Conservation (phyloP, 2,329 filamentous ascomycete species). For the Chaetothyriales sp. region DNA sequence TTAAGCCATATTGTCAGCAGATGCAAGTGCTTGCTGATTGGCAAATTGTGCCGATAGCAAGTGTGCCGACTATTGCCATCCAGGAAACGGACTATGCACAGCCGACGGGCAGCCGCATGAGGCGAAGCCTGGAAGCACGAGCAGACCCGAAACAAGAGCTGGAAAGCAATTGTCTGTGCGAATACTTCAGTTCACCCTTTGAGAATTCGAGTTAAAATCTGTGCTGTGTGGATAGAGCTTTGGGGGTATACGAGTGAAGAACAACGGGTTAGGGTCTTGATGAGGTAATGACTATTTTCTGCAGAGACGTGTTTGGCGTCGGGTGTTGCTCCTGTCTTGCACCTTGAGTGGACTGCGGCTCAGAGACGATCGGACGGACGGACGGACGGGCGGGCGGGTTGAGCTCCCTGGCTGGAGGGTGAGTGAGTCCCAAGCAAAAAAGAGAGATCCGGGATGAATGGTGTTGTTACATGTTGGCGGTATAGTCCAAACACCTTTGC, state of each 20-base stretch:
- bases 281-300: slow-evolving; percentile 8
- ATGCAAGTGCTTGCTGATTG: slow-evolving; percentile 45
- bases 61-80: slow-evolving; percentile 12
- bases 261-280: slow-evolving; percentile 7
- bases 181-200: slow-evolving; percentile 10
- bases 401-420: not conserved
- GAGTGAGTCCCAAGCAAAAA: not conserved
- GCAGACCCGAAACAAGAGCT: slow-evolving; percentile 7
- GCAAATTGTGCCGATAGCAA: slow-evolving; percentile 23
- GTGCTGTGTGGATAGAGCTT: not conserved
- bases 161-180: slow-evolving; percentile 16
- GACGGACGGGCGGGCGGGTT: not conserved
- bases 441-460: not conserved
- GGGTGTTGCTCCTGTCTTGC: not conserved
- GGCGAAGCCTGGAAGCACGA: not conserved
- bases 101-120: slow-evolving; percentile 1
- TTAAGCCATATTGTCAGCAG: slow-evolving; percentile 44
- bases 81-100: slow-evolving; percentile 10
- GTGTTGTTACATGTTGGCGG: not conserved
- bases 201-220: slow-evolving; percentile 2
- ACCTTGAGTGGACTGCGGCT: not conserved
- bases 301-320: not conserved
- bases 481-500: not conserved
- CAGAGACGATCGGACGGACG: not conserved
- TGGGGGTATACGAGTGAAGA: not conserved